A percentile compares a stretch with the other conserved stretches of the same genome.
Conservation (phyloP, 192 early-diverging fungal genomes). For the Chytriomyces hyalinus region DNA sequence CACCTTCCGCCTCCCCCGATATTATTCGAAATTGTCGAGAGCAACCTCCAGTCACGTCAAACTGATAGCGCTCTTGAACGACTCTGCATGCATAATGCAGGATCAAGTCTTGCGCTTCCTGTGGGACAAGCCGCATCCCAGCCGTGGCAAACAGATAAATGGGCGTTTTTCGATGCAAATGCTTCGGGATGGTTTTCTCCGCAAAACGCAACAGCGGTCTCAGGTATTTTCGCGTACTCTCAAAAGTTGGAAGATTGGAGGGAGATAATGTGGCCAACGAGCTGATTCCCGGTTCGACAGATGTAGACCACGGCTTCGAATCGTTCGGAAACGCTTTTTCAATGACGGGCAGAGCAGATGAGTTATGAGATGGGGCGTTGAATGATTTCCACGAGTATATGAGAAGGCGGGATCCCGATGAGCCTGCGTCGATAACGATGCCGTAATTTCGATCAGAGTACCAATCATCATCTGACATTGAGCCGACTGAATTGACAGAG, state of each 20-base stretch:
- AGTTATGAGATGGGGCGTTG: constrained; percentile 24
- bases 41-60: constrained; percentile 68
- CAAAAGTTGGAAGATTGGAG: not conserved
- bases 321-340: constrained; percentile 13
- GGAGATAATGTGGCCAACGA: not conserved
- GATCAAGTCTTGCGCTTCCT: constrained; percentile 55
- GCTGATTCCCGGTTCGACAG: constrained; percentile 26
- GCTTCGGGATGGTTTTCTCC: constrained; percentile 64
- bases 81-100: constrained; percentile 71
- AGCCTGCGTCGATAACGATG: constrained; percentile 95
- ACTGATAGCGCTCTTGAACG: constrained; percentile 66
- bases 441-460: constrained; percentile 66
- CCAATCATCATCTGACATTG: constrained; percentile 20
- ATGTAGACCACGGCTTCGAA: not conserved
- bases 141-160: constrained; percentile 94
- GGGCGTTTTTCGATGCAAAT: constrained; percentile 69
- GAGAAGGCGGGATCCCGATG: constrained; percentile 90
- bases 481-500: not conserved
- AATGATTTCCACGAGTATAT: constrained; percentile 66
- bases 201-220: constrained; percentile 82
- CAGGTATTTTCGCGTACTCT: constrained; percentile 67
- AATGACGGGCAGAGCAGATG: constrained; percentile 10
- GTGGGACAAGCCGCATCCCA: constrained; percentile 77
- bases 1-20: constrained; percentile 90
- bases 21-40: constrained; percentile 82